Conservation (phyloP, 2,329 filamentous ascomycete genomes). For the Cladophialophora exuberans region DNA sequence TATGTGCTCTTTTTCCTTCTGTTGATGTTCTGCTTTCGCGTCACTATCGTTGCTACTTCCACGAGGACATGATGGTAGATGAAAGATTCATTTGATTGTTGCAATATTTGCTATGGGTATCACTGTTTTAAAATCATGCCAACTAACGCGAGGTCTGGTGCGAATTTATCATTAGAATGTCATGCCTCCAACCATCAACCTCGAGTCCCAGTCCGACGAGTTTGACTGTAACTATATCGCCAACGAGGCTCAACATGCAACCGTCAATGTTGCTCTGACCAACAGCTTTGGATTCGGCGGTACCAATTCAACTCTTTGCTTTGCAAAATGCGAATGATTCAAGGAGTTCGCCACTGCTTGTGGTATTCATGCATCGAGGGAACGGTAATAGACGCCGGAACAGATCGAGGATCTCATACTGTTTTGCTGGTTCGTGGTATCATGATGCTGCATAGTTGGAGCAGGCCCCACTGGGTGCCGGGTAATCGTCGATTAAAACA, state of each 20-base stretch:
- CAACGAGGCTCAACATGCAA: slow-evolving; percentile 67
- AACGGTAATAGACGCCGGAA: no score
- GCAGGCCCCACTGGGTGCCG: no score
- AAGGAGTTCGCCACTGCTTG: background rate
- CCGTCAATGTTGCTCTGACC: slow-evolving; percentile 75
- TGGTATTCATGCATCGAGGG: background rate
- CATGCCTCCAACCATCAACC: slow-evolving; percentile 85
- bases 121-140: background rate
- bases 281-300: slow-evolving; percentile 99
- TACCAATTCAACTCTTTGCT: slow-evolving; percentile 79
- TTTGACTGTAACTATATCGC: slow-evolving; percentile 87
- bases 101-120: slow-evolving; percentile 3
- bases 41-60: no score
- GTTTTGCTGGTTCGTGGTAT: no score
- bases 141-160: background rate
- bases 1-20: slow-evolving; percentile 49
- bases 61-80: no score
- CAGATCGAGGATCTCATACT: no score
- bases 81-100: background rate
- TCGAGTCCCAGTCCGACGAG: slow-evolving; percentile 66
- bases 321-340: slow-evolving; percentile 23
- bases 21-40: no score
- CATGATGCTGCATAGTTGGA: no score
- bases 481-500: no score
- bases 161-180: no score